Evolutionary conservation across 2,329 filamentous ascomycete genomes (phyloP), one percentile per base, ranked within the genome.

Genomic region (Aspergillus sergii): DNA sequence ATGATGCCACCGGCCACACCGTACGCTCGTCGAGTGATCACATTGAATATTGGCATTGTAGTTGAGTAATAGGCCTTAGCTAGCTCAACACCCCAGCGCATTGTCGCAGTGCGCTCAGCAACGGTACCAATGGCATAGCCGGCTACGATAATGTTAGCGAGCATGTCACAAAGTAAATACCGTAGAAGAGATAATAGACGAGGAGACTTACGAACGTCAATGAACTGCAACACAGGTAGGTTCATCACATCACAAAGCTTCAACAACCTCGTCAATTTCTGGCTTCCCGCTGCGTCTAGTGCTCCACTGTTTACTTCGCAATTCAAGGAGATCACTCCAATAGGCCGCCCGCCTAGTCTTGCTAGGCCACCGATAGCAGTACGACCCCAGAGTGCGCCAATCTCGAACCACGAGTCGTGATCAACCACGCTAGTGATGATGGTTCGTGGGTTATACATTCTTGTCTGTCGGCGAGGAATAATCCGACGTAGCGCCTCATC

Each of bases 171-270:
- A 23, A 36, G 39, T 9, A 26, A 21, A 36, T 23, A 9, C 14
- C 26, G 16, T 19, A n/a, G 26, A 9, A 48, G 7, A 26, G 23
- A 28, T 51, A n/a, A 11, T 51, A 36, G 16, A 11, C 7, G 14
- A 41, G 2, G 46, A 23, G 19, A 79, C 77, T 72, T 74, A 80
- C 78, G 87, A 2, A 88, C 79, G 71, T 89, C 87, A 6, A 89
- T 80, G 66, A 89, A 89, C 70, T 90, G 88, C 9, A 90, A 62
- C 4, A 89, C 78, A 0, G 88, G 88, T 3, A 89, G 76, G 64
- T 90, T 90, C 79, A 89, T 88, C 50, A 89, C 81, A 69, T 90
- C 88, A 65, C 86, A 85, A 69, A 89, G 82, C 69, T 89, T 89
- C 41, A 89, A 75, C 73, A 88, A 82, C 2, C 85, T 79, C 0